A percentile compares a stretch with the other conserved stretches of the same genome.
Evolutionary conservation across 129 eudicot species (phyloP).

Genomic region (Escallonia rubra): DNA sequence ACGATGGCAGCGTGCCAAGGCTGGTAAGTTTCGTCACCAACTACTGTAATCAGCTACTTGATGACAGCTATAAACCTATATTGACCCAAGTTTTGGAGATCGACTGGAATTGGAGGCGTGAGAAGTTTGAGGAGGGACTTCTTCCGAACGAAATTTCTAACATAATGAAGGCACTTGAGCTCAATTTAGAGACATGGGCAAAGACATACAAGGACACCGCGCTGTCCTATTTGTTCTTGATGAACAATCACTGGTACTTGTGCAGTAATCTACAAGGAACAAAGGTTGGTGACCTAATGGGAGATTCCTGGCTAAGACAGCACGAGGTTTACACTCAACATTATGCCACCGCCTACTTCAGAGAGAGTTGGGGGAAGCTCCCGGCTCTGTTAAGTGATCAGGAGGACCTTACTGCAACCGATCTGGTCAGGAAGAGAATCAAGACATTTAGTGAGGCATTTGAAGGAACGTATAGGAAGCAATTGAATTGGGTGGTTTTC

Average conservation of each 20-base stretch:
- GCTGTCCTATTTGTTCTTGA: slow-evolving; percentile 59
- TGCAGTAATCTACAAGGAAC: slow-evolving; percentile 45
- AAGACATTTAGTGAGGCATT: slow-evolving; percentile 51
- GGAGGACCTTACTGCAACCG: slow-evolving; percentile 32
- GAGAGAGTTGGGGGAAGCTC: slow-evolving; percentile 77
- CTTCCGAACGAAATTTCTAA: slow-evolving; percentile 38
- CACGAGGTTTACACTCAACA: slow-evolving; percentile 39
- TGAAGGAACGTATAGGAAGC: slow-evolving; percentile 57
- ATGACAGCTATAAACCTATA: slow-evolving; percentile 46
- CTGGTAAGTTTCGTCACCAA: slow-evolving; percentile 55
- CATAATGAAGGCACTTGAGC: slow-evolving; percentile 52
- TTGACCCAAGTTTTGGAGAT: slow-evolving; percentile 67
- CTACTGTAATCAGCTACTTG: slow-evolving; percentile 58
- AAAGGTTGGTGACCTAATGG: slow-evolving; percentile 75
- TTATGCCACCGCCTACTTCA: slow-evolving; percentile 37
- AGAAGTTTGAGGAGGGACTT: slow-evolving; percentile 21
- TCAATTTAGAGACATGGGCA: slow-evolving; percentile 73
- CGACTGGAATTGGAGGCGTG: slow-evolving; percentile 52
- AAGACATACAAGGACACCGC: slow-evolving; percentile 45
- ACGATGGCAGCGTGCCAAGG: slow-evolving; percentile 67
- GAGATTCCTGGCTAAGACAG: slow-evolving; percentile 48
- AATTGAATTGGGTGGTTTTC: slow-evolving; percentile 58
- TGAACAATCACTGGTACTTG: slow-evolving; percentile 69
- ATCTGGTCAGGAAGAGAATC: slow-evolving; percentile 44
- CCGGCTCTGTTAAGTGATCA: slow-evolving; percentile 34